phyloP scores from a whole-genome alignment of 2,329 filamentous ascomycete species.

The Trichoderma sp. region DNA sequence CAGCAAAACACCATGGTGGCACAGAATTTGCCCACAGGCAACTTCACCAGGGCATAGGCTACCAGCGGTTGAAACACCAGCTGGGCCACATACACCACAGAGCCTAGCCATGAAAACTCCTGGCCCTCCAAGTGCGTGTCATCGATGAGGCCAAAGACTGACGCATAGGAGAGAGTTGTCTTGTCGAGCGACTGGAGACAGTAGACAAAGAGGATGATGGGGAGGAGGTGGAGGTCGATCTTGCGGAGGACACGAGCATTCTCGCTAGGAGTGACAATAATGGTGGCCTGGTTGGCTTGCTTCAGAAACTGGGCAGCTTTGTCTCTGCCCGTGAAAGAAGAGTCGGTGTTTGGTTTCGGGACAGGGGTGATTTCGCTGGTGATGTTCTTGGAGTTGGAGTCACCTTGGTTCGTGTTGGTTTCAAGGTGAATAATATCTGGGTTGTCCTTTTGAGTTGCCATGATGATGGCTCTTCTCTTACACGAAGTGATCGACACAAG shows the following conservation, averaged over 20 bases:
- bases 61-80: conserved; percentile 50
- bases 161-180: conserved; percentile 53
- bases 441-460: conserved; percentile 11
- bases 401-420: neutral
- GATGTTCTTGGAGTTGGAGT: neutral
- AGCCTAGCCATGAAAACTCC: conserved; percentile 65
- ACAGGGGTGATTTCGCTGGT: conserved; percentile 8
- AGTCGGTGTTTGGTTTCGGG: neutral
- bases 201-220: conserved; percentile 53
- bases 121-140: conserved; percentile 48
- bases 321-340: conserved; percentile 32
- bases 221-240: conserved; percentile 51
- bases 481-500: neutral
- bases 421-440: conserved; percentile 19
- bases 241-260: conserved; percentile 46
- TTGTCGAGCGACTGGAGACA: conserved; percentile 37
- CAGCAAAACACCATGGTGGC: conserved; percentile 51
- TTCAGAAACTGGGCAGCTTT: conserved; percentile 50
- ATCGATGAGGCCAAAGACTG: conserved; percentile 60
- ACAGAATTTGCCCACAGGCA: conserved; percentile 55
- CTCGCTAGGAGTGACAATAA: conserved; percentile 51
- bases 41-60: conserved; percentile 53
- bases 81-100: conserved; percentile 36
- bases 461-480: neutral
- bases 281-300: conserved; percentile 39